Base-by-base conservation (phyloP, 306 rosid species). In the Ormosia semicastrata region DNA sequence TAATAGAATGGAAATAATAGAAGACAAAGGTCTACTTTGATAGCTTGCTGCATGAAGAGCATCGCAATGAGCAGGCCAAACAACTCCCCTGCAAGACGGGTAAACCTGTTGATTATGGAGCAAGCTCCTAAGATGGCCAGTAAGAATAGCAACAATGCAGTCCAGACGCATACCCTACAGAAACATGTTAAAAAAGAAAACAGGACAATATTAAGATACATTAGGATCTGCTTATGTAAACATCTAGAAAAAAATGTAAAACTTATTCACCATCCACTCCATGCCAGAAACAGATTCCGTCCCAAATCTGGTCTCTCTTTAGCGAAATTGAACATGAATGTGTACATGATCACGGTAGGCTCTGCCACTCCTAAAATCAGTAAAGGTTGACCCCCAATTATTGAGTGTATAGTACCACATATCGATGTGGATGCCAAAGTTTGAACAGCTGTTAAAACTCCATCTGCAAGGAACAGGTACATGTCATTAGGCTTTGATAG, bases 11-110 rank as follows among this genome's bases (percentile, higher is more conserved):
- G 34, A 73, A 37, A 29, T 9, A 10, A 39, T 2, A 17, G 15
- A 73, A 58, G 46, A 4, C 18, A 50, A 53, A 82, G 47, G 41
- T 75, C 14, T 88, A 95, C 99, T 85, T 90, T 93, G 71, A 96
- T 77, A 11, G 99, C 94, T 86, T 96, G 97, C 72, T 96, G 99
- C 99, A 93, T 91, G 88, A 96, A 96, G 81, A 96, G 99, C 98
- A 96, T 93, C 6, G 99, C 97, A 49, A 96, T 96, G 10, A 96
- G 98, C 68, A 96, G 46, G 75, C 99, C 99, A 68, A 96, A 96
- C 77, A 96, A 81, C 77, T 96, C 99, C 24, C 99, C 99, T 0
- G 99, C 98, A 15, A 96, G 77, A 34, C 99, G 91, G 30, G 99
- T 96, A 84, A 96, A 96, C 81, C 99, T 84, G 75, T 90, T 96